Evolutionary conservation across 768 basidiomycete genomes (phyloP).

Genomic region (Xerocomellus amylosporus): DNA sequence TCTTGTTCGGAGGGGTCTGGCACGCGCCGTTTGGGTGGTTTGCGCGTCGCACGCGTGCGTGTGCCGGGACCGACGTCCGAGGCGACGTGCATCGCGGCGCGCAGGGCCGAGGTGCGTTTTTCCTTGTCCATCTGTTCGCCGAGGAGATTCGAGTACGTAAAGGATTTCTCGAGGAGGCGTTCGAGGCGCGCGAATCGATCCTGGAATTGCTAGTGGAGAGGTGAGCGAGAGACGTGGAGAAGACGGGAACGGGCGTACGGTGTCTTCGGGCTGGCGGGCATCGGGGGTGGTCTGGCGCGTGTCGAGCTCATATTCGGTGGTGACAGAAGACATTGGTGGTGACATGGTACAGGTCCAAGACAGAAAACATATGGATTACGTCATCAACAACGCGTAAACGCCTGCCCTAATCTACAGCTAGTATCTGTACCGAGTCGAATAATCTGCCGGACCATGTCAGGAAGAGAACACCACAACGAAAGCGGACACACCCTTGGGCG

Average conservation of each 20-base stretch:
- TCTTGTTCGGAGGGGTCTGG: conserved; percentile 1
- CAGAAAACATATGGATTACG: conserved; percentile 16
- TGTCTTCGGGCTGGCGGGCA: conserved; percentile 11
- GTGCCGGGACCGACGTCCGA: background rate
- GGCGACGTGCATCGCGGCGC: conserved; percentile 28
- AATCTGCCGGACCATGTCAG: conserved; percentile 45
- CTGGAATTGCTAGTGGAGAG: conserved; percentile 41
- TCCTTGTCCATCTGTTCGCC: conserved; percentile 72
- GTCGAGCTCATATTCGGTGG: conserved; percentile 16
- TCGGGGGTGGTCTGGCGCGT: conserved; percentile 10
- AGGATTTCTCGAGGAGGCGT: conserved; percentile 71
- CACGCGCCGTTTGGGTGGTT: conserved; percentile 10
- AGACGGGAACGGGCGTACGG: conserved; percentile 3
- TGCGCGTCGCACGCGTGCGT: conserved; percentile 16
- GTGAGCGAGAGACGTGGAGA: background rate
- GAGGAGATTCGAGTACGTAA: conserved; percentile 69
- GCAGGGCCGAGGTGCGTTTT: conserved; percentile 32
- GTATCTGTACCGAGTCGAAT: conserved; percentile 80
- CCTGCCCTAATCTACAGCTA: conserved; percentile 32
- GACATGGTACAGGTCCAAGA: conserved; percentile 16
- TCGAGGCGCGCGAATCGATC: conserved; percentile 53
- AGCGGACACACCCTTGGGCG: conserved; percentile 74
- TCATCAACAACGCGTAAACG: conserved; percentile 28
- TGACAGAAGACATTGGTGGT: conserved; percentile 21
- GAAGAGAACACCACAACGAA: background rate